Base-by-base conservation (phyloP, 441 rosid genomes). In the Arabidopsis hybrid region DNA sequence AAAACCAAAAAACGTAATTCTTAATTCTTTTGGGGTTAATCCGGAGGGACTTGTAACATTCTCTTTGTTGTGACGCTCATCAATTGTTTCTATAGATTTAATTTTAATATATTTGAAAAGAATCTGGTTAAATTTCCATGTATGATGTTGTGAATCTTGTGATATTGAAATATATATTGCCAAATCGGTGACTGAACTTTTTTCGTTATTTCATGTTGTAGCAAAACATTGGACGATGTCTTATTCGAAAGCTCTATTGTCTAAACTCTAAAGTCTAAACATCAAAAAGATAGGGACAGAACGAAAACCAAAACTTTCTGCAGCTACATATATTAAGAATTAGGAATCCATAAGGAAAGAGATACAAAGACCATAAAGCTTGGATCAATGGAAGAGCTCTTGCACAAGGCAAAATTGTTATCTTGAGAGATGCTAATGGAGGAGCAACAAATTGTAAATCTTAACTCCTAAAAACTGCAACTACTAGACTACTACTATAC, bases 11-110 rank as follows among this genome's bases (percentile, higher is more conserved):
- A 2, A 56, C 18, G 32, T 29, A 32, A 65, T 63, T 70, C 75
- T 69, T 78, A 60, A 83, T 85, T 90, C 87, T 83, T 86, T 83
- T 73, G 69, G 87, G 16, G 76, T 32, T 74, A n/a, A 65, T 76
- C 65, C 74, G 59, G 70, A 59, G 78, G 78, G 74, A 29, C 79
- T 53, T 85, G 89, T 80, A 79, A 74, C 57, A 66, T 79, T 75
- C 50, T 80, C 59, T 32, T 69, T 78, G 58, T 36, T 69, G 53
- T 45, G 29, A 62, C 53, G 13, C 38, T 62, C 67, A 62, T 62
- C 53, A 29, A 62, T 43, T 43, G 39, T 62, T 62, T 26, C 26
- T 43, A 62, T 29, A 62, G 53, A 62, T 62, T 62, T 43, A n/a
- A 29, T 61, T 18, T 61, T 31, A 6, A 55, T 13, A 55, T 2